Evolutionary conservation across 2,329 filamentous ascomycete genomes (phyloP), one percentile per base, ranked within the genome.

Genomic region (Thermomyces lanuginosus): DNA sequence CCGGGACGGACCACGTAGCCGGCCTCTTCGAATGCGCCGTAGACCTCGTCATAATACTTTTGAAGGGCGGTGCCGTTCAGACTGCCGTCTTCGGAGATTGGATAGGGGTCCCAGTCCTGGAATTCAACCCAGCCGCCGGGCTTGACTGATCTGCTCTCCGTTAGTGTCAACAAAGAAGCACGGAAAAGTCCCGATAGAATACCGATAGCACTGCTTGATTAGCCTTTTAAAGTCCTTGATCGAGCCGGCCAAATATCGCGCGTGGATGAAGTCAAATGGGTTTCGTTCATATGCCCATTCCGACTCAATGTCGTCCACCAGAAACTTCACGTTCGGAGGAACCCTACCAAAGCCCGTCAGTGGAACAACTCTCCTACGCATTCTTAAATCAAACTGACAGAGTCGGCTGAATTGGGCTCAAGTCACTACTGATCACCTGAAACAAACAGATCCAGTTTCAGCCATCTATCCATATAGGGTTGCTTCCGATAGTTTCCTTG

Each of bases 251-350:
- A 65, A 63, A 30, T 67, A 61, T 3, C 70, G 57, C n/a, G 63
- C 60, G 40, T 73, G 69, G 17, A 74, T 60, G 32, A 69, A 71
- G 42, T 74, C 68, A 29, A 71, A 73, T 15, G 12, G 12, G 27
- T 14, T 11, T 5, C 44, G 40, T 4, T 62, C 60, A 33, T 68
- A 59, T 9, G 68, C 43, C 68, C 68, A 73, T 4, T 58, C 55
- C 29, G 57, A 58, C 43, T 72, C 67, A 13, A 64, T 56, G 34
- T n/a, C 68, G 31, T 72, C 68, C 7, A 72, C 55, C 41, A 66
- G 50, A 36, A 69, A 70, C 13, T 55, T 53, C 12, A 68, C 56
- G 35, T 70, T 71, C 3, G 65, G 61, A 4, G 66, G 67, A 7
- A 70, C 45, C 33, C 33, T 23, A 15, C n/a, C 9, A 12, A 12